These are phyloP conservation scores for Turnera subulata DNA, from an alignment of 345 rosid species.

Conservation along the genomic window DNA sequence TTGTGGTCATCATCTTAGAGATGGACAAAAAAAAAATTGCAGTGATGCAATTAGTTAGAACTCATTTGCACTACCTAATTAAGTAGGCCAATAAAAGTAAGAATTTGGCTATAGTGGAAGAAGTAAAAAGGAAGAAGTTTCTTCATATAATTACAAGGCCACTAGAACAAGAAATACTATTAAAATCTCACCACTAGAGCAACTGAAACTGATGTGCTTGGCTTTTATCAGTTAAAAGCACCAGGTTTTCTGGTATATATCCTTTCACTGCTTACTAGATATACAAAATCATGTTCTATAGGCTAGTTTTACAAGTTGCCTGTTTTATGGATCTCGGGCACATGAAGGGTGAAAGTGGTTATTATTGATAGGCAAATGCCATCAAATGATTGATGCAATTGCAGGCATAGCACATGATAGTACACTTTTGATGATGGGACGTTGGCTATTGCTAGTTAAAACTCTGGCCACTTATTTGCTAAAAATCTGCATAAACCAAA, in stretches of 20 bases:
- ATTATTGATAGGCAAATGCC: conserved; percentile 1
- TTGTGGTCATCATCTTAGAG: no score
- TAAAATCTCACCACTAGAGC: no score
- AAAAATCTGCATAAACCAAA: no score
- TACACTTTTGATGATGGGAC: background rate
- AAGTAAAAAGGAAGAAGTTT: background rate
- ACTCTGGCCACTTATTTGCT: background rate
- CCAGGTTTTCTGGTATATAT: background rate
- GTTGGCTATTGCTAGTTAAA: background rate
- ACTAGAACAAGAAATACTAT: background rate
- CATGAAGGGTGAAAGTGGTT: conserved; percentile 15
- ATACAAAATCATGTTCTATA: background rate
- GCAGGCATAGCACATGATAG: background rate
- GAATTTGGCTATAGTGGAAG: background rate
- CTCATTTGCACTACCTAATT: no score
- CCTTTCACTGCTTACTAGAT: background rate
- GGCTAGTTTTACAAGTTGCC: conserved; percentile 11
- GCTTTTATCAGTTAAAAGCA: background rate
- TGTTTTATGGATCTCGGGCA: conserved; percentile 2
- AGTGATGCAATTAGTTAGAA: no score
- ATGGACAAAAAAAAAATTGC: no score
- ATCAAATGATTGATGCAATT: background rate
- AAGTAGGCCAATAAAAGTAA: no score
- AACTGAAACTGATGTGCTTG: background rate
- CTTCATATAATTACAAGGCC: background rate